These are phyloP conservation scores for Friedmanniomyces simplex DNA, from an alignment of 495 filamentous ascomycete species.

Conservation along the genomic window DNA sequence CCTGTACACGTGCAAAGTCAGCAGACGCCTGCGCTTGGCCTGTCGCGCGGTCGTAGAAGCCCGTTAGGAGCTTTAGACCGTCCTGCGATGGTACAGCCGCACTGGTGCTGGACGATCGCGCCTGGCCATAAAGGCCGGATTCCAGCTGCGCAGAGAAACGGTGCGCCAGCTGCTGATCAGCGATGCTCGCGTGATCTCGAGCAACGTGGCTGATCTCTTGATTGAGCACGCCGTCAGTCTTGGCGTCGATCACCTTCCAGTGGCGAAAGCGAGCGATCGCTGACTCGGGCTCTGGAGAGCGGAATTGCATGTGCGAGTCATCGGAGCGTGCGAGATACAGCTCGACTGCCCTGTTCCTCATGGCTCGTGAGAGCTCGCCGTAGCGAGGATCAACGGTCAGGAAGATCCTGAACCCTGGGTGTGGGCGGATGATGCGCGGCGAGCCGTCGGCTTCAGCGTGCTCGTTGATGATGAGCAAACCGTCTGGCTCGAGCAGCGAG, in stretches of 20 bases:
- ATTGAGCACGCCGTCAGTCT: not conserved
- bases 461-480: conserved; percentile 80
- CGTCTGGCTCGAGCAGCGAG: conserved; percentile 84
- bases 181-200: not conserved
- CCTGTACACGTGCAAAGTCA: conserved; percentile 35
- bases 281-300: conserved; percentile 3
- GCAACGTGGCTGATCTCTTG: not conserved
- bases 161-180: not conserved
- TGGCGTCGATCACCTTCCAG: not conserved
- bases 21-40: conserved; percentile 11
- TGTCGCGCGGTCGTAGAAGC: conserved; percentile 3
- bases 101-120: not conserved
- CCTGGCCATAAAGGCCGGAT: conserved; percentile 1
- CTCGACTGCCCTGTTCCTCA: conserved; percentile 92
- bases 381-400: conserved; percentile 87
- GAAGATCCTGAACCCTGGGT: conserved; percentile 84
- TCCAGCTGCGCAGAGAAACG: not conserved
- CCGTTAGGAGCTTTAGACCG: not conserved
- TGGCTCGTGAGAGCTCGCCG: conserved; percentile 89
- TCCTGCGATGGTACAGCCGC: not conserved
- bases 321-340: conserved; percentile 50
- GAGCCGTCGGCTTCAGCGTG: conserved; percentile 74
- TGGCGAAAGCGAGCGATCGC: conserved; percentile 9
- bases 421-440: conserved; percentile 66
- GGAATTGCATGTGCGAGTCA: not conserved